Base-by-base conservation (phyloP, 768 basidiomycete genomes). In the Auricularia heimuer region DNA sequence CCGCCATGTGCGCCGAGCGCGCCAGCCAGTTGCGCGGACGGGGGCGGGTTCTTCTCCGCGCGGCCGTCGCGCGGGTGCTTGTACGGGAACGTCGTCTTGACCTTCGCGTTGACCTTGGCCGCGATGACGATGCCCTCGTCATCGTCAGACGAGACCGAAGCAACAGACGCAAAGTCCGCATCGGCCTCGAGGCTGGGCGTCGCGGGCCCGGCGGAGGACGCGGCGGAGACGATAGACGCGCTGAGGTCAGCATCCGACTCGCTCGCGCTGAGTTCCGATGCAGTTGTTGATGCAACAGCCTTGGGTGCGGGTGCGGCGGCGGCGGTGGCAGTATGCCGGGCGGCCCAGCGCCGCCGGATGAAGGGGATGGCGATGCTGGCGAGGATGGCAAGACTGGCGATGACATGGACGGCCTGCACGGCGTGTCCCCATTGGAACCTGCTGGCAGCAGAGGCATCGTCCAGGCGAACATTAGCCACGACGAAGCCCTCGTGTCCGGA, bases 381-480 rank as follows among this genome's bases (percentile, higher is more conserved):
- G 61, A 54, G 29, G 68, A 64, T 4, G 70, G 54, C 10, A 71
- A 47, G 42, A 74, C 67, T 65, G 74, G 64, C 62, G 72, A 65
- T 61, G 75, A 69, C 60, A 76, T 66, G 62, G 78, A 60, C 56
- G 24, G 76, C 10, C 80, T 77, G 35, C 89, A 75, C 14, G 89
- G 85, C 7, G 79, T 75, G 4, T 89, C 89, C 12, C 82, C 78
- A 66, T 88, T 42, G 39, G 39, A 42, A 42, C 39, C 8, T 2
- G 39, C 39, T 14, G 8, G 39, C 39, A 2, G 39, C 39, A 2
- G 1, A 1, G 1, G 39, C 39, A 14, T 42, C 39, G 12, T 42
- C 39, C 2, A 42, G 3, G 12, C 39, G 39, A 42, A 42, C 39
- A 14, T 42, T 42, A 7, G 39, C 7, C 7, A 42, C 39, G 8